Evolutionary conservation across 2,329 filamentous ascomycete species (phyloP), one percentile per base, ranked within the genome.

Genomic region (Colletotrichum sp.): DNA sequence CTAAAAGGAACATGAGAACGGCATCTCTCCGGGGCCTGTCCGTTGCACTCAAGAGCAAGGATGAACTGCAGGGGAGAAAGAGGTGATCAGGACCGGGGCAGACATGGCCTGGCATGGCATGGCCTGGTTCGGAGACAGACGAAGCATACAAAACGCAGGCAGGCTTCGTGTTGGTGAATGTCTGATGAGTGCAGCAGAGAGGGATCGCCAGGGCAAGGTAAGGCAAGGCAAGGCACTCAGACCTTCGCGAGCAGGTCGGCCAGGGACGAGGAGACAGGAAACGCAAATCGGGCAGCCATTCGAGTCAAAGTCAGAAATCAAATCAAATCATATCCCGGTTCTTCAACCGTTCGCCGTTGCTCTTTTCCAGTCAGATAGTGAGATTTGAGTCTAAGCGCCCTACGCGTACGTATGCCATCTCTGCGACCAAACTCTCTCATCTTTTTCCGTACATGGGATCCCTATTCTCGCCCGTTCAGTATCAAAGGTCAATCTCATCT

Each of bases 201-300:
- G 24, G 24, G 69, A 75, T 75, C 57, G 43, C 57, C 69, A 67
- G 69, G 69, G 69, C 55, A 72, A 30, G 28, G 16, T n/a, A 24
- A 28, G 26, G 55, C 55, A 24, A 30, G 28, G 13, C 28, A 34
- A 2, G 26, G 55, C 55, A 24, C 26, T 28, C 21, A 59, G 26
- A 28, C 55, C 55, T 59, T 24, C 21, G 13, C 13, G 61, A 26
- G 16, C 14, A 36, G 5, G 60, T 30, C n/a, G 21, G 16, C 32
- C 8, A 60, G 57, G n/a, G 21, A 30, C 18, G 32, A 36, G 24
- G 7, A 32, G 16, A 24, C n/a, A 61, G 8, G 9, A 34, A 34
- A 32, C 28, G 28, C 59, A 9, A n/a, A 60, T 60, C 26, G 8
- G 28, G 26, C 26, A 26, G 28, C 8, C 26, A 4, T 12, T 61